Base-by-base conservation (phyloP, 1,139 yeast species). In the Nematodospora anomalae region DNA sequence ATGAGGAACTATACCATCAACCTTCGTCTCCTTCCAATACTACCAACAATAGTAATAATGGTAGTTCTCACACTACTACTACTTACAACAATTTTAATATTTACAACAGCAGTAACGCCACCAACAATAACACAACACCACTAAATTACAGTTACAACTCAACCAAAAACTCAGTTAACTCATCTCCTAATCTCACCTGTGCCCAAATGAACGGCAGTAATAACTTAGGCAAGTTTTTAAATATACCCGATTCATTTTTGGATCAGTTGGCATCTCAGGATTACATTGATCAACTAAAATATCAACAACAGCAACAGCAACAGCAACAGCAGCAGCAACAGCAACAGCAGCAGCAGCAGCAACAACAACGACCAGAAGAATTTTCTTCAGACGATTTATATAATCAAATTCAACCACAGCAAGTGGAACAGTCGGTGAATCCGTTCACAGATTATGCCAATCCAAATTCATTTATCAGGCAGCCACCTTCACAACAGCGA, bases 1-100 rank as follows among this genome's bases (percentile, higher is more conserved):
- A 80, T 43, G 89, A 82, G 46, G 88, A 82, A 51, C 60, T 81
- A 38, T 76, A 75, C 46, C 79, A 72, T 50, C 59, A 74, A 40
- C 74, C 74, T 6, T 53, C 55, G 28, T 52, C 53, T 21, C 57
- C 62, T 3, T 40, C 49, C 16, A 20, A 25, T 18, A 44, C 37
- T 38, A 45, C 40, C 16, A 39, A 41, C 14, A 30, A 35, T 21
- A 35, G 30, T 26, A 32, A 20, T 12, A 40, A 33, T 32, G 34
- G 25, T 26, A 36, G 25, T 26, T 21, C 22, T 14, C 15, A 22
- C 33, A 35, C 28, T 36, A 20, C 30, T 28, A 36, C 18, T 18
- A 24, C 11, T 27, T 22, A 26, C 32, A 36, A 9, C 45, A 35
- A 23, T 28, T 16, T 11, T 42, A 38, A 12, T 36, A 23, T n/a